phyloP scores from a whole-genome alignment of 768 basidiomycete species.

The Mycena crocata region DNA sequence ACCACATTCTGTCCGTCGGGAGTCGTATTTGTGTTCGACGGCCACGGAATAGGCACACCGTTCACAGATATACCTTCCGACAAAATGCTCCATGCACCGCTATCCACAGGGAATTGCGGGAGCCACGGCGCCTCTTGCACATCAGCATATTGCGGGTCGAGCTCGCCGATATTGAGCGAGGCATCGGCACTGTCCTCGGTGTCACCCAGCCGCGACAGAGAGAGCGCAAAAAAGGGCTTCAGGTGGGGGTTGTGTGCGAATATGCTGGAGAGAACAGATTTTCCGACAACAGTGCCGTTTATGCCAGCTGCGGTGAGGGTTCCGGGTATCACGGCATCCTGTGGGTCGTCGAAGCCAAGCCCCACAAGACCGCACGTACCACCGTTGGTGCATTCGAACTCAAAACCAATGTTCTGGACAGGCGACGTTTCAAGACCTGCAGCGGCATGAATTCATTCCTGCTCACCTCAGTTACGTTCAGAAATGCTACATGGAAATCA shows the following conservation, averaged over 20 bases:
- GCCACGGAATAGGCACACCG: background rate
- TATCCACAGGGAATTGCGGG: background rate
- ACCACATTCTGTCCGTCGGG: background rate
- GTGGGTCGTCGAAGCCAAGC: constrained; percentile 7
- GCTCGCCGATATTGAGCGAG: background rate
- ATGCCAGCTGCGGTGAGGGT: background rate
- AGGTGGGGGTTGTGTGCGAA: constrained; percentile 4
- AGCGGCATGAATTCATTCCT: background rate
- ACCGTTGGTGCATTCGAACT: background rate
- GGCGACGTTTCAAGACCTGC: too few species aligned
- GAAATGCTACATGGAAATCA: background rate
- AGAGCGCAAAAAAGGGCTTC: background rate
- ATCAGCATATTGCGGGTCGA: background rate
- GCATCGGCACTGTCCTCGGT: background rate
- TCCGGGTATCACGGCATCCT: background rate
- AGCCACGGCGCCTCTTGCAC: background rate
- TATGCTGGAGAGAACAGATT: constrained; percentile 9
- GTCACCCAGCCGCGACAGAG: background rate
- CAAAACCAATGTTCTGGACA: too few species aligned
- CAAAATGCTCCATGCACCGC: background rate
- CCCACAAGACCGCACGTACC: background rate
- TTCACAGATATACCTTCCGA: background rate
- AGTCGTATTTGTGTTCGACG: background rate
- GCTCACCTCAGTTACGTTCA: constrained; percentile 9
- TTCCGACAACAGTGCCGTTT: background rate